Conservation (phyloP, 164 flowering plant species). For the Dillenia turbinata region DNA sequence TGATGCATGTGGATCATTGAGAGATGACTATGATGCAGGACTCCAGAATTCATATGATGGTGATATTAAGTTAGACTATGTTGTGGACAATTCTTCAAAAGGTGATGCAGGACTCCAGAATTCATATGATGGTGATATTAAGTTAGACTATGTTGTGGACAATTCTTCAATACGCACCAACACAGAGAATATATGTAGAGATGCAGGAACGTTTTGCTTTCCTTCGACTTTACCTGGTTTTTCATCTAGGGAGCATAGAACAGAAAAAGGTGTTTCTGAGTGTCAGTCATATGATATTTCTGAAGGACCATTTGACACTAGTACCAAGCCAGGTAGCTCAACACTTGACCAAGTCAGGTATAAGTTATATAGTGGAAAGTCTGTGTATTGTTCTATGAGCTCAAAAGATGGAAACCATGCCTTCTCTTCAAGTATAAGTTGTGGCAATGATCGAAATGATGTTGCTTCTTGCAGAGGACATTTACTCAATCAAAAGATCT, state of each 20-base stretch:
- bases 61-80: conserved; percentile 23
- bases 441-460: conserved; percentile 16
- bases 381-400: conserved; percentile 47
- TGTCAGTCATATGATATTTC: conserved; percentile 17
- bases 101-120: conserved; percentile 14
- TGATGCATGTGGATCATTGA: conserved; percentile 31
- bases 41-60: conserved; percentile 21
- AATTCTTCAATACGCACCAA: conserved; percentile 8
- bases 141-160: conserved; percentile 16
- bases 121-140: conserved; percentile 22
- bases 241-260: conserved; percentile 19
- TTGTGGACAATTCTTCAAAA: conserved; percentile 10
- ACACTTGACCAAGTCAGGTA: conserved; percentile 28
- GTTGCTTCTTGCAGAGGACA: conserved; percentile 36
- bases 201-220: conserved; percentile 47
- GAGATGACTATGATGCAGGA: conserved; percentile 12
- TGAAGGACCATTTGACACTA: conserved; percentile 17
- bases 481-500: conserved; percentile 14
- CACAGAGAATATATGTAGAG: conserved; percentile 29
- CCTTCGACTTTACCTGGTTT: conserved; percentile 55
- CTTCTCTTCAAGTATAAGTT: conserved; percentile 12
- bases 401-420: conserved; percentile 22
- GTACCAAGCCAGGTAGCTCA: conserved; percentile 27
- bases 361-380: conserved; percentile 35
- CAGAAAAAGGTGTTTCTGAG: conserved; percentile 13